Evolutionary conservation across 441 rosid genomes (phyloP).

Genomic region (Kokia cookei): DNA sequence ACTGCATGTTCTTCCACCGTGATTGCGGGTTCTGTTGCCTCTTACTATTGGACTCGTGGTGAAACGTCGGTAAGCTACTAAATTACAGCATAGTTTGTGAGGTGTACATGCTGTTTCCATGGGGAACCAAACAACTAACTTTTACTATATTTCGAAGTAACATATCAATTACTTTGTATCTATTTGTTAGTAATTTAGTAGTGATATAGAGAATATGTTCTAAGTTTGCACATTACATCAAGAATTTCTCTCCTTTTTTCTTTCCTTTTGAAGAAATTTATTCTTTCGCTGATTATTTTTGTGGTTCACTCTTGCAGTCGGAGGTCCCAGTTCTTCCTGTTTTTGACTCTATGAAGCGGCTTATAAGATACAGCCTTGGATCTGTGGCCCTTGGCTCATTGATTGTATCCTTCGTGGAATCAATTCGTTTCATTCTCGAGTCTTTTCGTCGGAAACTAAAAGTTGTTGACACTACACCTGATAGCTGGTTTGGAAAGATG

Average conservation of each 20-base stretch:
- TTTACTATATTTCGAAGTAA: neutral
- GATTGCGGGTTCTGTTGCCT: conserved; percentile 92
- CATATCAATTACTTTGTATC: neutral
- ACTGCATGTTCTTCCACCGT: conserved; percentile 81
- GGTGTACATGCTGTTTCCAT: neutral
- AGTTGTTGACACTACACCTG: conserved; percentile 45
- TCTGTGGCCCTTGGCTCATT: conserved; percentile 96
- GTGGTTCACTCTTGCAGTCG: conserved; percentile 45
- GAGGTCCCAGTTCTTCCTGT: conserved; percentile 93
- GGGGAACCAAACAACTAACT: neutral
- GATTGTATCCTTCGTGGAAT: conserved; percentile 81
- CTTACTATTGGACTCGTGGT: conserved; percentile 93
- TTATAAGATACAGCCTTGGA: conserved; percentile 80
- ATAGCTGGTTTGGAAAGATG: conserved; percentile 57
- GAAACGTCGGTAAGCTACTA: conserved; percentile 66
- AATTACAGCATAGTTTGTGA: neutral
- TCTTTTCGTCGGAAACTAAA: conserved; percentile 76
- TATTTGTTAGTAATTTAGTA: neutral
- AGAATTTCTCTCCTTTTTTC: neutral
- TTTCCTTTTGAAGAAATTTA: neutral
- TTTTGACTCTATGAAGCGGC: conserved; percentile 89
- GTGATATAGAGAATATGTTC: neutral
- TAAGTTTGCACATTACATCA: neutral
- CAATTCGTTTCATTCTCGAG: conserved; percentile 86
- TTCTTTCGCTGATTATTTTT: neutral